Evolutionary conservation across 768 basidiomycete genomes (phyloP), one percentile per base, ranked within the genome.

Genomic region (Trametes meyenii): DNA sequence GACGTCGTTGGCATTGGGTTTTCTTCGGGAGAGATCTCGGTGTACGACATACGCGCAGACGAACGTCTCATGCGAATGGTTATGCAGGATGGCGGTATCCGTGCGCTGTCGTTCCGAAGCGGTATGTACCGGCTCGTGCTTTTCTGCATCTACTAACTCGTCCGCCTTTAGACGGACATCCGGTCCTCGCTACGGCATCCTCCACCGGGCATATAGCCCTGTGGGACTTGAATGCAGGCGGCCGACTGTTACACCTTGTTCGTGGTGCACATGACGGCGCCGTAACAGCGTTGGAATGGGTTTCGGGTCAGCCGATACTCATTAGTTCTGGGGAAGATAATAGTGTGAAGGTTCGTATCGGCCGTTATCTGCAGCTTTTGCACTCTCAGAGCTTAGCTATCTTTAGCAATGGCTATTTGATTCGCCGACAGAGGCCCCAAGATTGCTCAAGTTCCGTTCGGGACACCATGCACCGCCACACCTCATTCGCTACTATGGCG

Each of bases 361-460:
- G 36, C 29, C 8, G 38, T 19, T 13, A 11, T 8, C 19, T 36
- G 16, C 7, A 29, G 23, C 26, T 45, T 53, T 3, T 3, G 10
- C n/a, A 12, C 36, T 36, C 11, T 56, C 7, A 29, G 17, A 6
- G 35, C 7, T 16, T 44, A 39, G 19, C 40, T 50, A 16, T 42
- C 55, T 29, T 39, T 69, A 98, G 96, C 96, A 99, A 95, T 98
- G 96, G 96, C 72, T 96, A 21, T 96, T 96, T 68, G 97, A 98
- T 69, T 92, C 95, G 0, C 93, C 94, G 0, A 90, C 91, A 0
- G 80, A 89, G 1, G 78, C 91, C 23, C 96, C 97, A 1, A 84
- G 93, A 57, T 78, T 98, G 12, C 82, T 98, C 24, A 98, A 98
- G 78, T 93, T 85, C 73, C 85, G 97, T 48, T 89, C 93, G 0